Base-by-base conservation (phyloP, 148 eudicot genomes). In the Spergularia bocconei region DNA sequence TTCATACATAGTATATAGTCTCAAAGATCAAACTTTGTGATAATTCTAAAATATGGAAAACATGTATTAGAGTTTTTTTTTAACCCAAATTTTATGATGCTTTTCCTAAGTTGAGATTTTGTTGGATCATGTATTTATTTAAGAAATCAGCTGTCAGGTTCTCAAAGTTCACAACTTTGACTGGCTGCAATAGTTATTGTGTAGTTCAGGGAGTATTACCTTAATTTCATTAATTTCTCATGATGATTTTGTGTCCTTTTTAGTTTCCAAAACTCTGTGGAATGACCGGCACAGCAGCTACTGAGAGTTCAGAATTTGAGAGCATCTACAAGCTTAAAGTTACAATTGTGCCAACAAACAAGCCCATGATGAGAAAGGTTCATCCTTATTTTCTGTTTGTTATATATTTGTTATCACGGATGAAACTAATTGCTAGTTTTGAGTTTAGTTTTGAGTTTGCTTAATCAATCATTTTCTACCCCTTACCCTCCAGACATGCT, bases 251-350 rank as follows among this genome's bases (percentile, higher is more conserved):
- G 47, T 64, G 84, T 48, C 64, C 57, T 79, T 41, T 73, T 82
- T 79, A 96, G 99, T 96, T 96, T 73, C 94, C 97, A 29, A 96
- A 91, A 87, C 93, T 96, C 52, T 96, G 99, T 83, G 99, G 99
- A 83, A 96, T 96, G 99, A 96, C 99, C 75, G 99, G 99, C 64
- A 96, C 99, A 56, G 99, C 99, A 50, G 94, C 98, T 60, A 96
- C 99, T 54, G 99, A 96, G 83, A 89, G 90, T 74, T 85, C 98
- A 77, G 99, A 96, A 82, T 96, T 96, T 86, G 98, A 91, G 84
- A 96, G 99, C 81, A 96, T 96, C 79, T 96, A 92, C 93, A 96
- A 92, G 83, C 96, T 96, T 72, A 91, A 92, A 86, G 98, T 92
- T 75, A 92, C 99, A 51, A 92, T 84, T 64, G 96, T 96, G 75